These are phyloP conservation scores for Globisporangium paroecandrum DNA, from an alignment of 352 stramenopile species.

Conservation along the genomic window DNA sequence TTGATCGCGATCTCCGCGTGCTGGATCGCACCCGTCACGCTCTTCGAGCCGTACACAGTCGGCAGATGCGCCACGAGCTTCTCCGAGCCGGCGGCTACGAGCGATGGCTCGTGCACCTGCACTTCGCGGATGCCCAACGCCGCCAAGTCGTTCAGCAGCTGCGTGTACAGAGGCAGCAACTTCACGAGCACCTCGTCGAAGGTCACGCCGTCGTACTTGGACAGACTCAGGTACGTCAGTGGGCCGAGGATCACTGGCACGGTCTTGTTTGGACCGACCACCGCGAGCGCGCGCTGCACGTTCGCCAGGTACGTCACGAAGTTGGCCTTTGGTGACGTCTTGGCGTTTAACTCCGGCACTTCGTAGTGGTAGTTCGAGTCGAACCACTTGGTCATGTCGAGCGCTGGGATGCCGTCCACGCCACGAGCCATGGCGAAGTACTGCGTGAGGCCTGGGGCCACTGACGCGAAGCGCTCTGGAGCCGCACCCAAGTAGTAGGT, in stretches of 20 bases:
- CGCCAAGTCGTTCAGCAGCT: constrained; percentile 69
- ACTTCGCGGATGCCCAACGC: constrained; percentile 79
- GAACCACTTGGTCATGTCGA: constrained; percentile 96
- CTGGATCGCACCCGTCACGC: constrained; percentile 48
- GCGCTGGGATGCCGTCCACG: constrained; percentile 84
- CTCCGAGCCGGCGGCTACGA: constrained; percentile 72
- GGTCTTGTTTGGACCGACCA: constrained; percentile 80
- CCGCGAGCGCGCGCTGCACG: constrained; percentile 75
- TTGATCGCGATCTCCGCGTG: constrained; percentile 67
- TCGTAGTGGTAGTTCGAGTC: constrained; percentile 96
- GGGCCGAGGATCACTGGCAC: constrained; percentile 81
- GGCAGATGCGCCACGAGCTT: constrained; percentile 51
- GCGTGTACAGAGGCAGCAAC: constrained; percentile 78
- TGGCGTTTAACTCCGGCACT: constrained; percentile 86
- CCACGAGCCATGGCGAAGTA: constrained; percentile 92
- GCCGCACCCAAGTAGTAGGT: constrained; percentile 79
- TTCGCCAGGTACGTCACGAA: constrained; percentile 69
- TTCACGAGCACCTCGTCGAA: constrained; percentile 67
- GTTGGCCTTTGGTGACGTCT: constrained; percentile 70
- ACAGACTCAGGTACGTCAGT: constrained; percentile 77
- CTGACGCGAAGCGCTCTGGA: constrained; percentile 69
- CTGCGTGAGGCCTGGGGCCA: constrained; percentile 55
- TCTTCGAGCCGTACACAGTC: constrained; percentile 69
- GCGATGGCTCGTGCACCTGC: constrained; percentile 90
- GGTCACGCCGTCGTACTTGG: constrained; percentile 76